These are phyloP conservation scores for Lyophyllum semitale DNA, from an alignment of 768 basidiomycete species.

Conservation along the genomic window DNA sequence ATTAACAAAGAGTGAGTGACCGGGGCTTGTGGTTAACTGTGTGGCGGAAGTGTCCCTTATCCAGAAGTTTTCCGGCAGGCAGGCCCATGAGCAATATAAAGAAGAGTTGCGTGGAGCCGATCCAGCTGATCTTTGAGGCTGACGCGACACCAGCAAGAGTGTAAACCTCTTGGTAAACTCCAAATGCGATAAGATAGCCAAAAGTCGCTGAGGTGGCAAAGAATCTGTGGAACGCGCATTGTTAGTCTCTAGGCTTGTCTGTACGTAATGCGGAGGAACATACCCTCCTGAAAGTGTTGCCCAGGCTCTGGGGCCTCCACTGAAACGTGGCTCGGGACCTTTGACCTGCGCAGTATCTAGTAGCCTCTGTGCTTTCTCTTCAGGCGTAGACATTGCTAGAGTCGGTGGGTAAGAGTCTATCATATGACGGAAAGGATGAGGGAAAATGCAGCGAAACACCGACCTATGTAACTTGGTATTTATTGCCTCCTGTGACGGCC, in stretches of 20 bases:
- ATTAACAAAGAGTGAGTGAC: too few species aligned
- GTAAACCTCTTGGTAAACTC: background rate
- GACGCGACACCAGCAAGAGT: background rate
- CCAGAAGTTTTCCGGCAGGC: conserved; percentile 29
- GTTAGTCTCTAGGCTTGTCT: background rate
- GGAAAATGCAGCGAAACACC: too few species aligned
- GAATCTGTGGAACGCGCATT: background rate
- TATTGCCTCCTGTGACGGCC: too few species aligned
- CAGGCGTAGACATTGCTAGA: too few species aligned
- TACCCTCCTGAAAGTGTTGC: conserved; percentile 3
- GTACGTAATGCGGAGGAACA: background rate
- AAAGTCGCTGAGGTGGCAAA: background rate
- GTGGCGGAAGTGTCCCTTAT: conserved; percentile 34
- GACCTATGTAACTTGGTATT: too few species aligned
- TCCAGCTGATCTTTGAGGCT: conserved; percentile 4
- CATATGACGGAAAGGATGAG: too few species aligned
- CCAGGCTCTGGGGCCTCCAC: conserved; percentile 1
- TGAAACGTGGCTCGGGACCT: background rate
- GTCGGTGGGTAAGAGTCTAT: too few species aligned
- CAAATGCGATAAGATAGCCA: background rate
- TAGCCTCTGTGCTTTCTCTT: too few species aligned
- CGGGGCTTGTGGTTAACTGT: background rate
- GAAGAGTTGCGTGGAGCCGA: conserved; percentile 29
- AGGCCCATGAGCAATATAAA: conserved; percentile 26
- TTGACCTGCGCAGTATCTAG: too few species aligned